These are phyloP conservation scores for Saksenaea vasiformis DNA, from an alignment of 371 early-diverging fungal species.

Conservation along the genomic window DNA sequence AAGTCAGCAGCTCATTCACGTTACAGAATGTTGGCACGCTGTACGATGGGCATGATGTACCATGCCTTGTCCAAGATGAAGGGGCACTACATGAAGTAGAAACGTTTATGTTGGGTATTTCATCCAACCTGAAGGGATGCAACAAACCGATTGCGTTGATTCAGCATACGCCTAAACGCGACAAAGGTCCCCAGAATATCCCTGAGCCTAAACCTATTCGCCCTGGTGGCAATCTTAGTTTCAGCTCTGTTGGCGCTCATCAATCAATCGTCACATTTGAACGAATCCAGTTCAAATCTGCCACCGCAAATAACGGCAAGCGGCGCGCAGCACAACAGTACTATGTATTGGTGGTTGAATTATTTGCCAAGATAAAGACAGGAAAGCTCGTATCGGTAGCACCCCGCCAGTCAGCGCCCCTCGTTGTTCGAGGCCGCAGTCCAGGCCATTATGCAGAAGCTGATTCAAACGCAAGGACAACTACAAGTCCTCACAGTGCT, in stretches of 20 bases:
- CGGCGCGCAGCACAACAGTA: conserved; percentile 88
- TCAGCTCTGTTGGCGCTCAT: conserved; percentile 42
- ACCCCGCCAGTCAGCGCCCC: conserved; percentile 64
- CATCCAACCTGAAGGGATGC: conserved; percentile 56
- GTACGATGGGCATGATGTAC: conserved; percentile 50
- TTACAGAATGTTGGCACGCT: conserved; percentile 49
- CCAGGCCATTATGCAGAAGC: conserved; percentile 87
- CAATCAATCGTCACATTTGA: conserved; percentile 77
- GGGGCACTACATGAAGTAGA: conserved; percentile 31
- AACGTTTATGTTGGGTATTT: conserved; percentile 71
- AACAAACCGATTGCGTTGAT: conserved; percentile 73
- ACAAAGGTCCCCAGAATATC: conserved; percentile 83
- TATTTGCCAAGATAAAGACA: conserved; percentile 58
- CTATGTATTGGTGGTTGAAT: conserved; percentile 69
- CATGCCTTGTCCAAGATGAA: conserved; percentile 55
- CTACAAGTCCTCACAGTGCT: conserved; percentile 40
- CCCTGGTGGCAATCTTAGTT: conserved; percentile 55
- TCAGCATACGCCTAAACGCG: conserved; percentile 93
- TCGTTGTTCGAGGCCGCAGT: conserved; percentile 90
- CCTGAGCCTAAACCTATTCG: conserved; percentile 67
- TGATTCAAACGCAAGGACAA: conserved; percentile 28
- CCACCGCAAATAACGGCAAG: conserved; percentile 91
- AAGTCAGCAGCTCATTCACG: conserved; percentile 74
- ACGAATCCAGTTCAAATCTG: conserved; percentile 91
- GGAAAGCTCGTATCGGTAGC: conserved; percentile 64